phyloP scores from a whole-genome alignment of 140 eudicot species.

The Cichorium intybus region DNA sequence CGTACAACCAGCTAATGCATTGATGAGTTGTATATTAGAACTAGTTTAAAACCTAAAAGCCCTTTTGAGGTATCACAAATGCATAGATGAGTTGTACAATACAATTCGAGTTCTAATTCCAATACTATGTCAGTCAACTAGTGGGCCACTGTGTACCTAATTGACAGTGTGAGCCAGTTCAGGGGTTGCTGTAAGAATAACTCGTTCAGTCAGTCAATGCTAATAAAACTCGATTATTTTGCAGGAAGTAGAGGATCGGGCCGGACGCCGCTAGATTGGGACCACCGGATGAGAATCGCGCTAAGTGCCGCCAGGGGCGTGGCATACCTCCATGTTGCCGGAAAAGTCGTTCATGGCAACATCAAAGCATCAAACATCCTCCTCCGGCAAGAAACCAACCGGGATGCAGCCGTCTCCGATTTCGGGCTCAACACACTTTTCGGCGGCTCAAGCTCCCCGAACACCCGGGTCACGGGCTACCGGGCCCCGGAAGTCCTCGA shows the following conservation, averaged over 20 bases:
- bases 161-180: not conserved
- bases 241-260: conserved; percentile 96
- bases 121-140: too few relatives aligned
- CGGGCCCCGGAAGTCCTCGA: conserved; percentile 83
- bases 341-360: conserved; percentile 86
- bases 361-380: conserved; percentile 90
- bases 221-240: not conserved
- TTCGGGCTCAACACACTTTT: conserved; percentile 78
- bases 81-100: not conserved
- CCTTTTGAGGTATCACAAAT: not conserved
- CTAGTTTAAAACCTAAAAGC: too few relatives aligned
- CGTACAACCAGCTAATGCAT: conserved; percentile 2
- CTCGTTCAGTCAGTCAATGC: not conserved
- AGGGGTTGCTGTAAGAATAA: not conserved
- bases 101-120: too few relatives aligned
- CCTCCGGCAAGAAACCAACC: conserved; percentile 55
- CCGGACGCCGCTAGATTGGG: conserved; percentile 89
- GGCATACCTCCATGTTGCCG: conserved; percentile 63
- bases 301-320: conserved; percentile 67
- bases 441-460: conserved; percentile 41
- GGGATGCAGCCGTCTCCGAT: conserved; percentile 67
- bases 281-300: conserved; percentile 71
- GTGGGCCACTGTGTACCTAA: not conserved
- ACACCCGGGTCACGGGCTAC: conserved; percentile 74
- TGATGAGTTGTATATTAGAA: not conserved